These are phyloP conservation scores for Epicoccum nigrum DNA, from an alignment of 2,329 filamentous ascomycete genomes.

Conservation along the genomic window DNA sequence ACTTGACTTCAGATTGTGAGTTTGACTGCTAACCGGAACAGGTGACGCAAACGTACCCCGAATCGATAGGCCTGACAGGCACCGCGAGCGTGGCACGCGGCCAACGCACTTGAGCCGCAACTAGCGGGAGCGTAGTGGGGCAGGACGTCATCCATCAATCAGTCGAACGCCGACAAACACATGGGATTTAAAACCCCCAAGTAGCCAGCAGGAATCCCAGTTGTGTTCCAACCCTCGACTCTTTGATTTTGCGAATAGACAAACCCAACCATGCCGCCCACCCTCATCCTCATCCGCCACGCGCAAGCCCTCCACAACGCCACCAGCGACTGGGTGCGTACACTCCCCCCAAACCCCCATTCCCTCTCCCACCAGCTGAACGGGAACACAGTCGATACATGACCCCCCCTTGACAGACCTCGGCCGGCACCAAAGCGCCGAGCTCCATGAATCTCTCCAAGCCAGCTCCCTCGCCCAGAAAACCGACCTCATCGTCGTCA, in stretches of 20 bases:
- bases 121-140: slow-evolving; percentile 15
- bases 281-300: slow-evolving; percentile 53
- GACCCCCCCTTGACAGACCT: slow-evolving; percentile 52
- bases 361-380: not conserved
- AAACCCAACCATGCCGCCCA: slow-evolving; percentile 49
- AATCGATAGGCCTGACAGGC: not conserved
- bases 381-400: slow-evolving; percentile 34
- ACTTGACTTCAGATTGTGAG: not conserved
- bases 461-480: slow-evolving; percentile 49
- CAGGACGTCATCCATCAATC: slow-evolving; percentile 19
- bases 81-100: slow-evolving; percentile 1
- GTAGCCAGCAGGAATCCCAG: too few relatives aligned
- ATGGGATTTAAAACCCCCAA: slow-evolving; percentile 16
- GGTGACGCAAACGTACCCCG: not conserved
- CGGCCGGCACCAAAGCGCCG: slow-evolving; percentile 50
- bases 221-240: too few relatives aligned
- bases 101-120: slow-evolving; percentile 3
- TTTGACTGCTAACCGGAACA: not conserved
- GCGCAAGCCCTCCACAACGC: slow-evolving; percentile 55
- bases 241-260: too few relatives aligned
- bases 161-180: slow-evolving; percentile 10
- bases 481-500: slow-evolving; percentile 64
- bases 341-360: not conserved
- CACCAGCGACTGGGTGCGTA: slow-evolving; percentile 43
- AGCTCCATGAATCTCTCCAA: slow-evolving; percentile 48